Conservation (phyloP, 108 stramenopile genomes). For the Discostella pseudostelligera region DNA sequence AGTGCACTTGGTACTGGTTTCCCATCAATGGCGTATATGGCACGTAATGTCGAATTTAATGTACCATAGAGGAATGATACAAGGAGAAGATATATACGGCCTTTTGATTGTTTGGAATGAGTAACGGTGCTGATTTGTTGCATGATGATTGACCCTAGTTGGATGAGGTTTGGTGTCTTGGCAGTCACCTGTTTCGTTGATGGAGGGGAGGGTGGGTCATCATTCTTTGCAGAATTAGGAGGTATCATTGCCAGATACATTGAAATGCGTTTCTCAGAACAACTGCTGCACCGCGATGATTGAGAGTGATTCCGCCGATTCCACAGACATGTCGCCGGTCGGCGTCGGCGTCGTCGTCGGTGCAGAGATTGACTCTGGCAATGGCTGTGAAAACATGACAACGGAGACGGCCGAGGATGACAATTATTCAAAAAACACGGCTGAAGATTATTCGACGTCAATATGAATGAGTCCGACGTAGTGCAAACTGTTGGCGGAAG, state of each 20-base stretch:
- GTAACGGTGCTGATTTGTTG: conserved; percentile 9
- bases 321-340: not conserved
- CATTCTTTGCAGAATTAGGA: not conserved
- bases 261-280: not conserved
- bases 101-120: conserved; percentile 26
- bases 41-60: conserved; percentile 54
- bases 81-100: conserved; percentile 44
- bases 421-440: too few species aligned
- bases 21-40: conserved; percentile 51
- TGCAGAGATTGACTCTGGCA: too few species aligned
- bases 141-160: not conserved
- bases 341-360: conserved; percentile 1
- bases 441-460: too few species aligned
- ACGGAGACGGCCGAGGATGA: too few species aligned
- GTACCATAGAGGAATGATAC: conserved; percentile 67
- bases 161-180: not conserved
- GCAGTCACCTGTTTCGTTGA: not conserved
- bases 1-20: conserved; percentile 47
- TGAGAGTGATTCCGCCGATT: conserved; percentile 1
- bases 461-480: too few species aligned
- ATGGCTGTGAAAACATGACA: too few species aligned
- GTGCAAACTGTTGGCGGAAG: too few species aligned
- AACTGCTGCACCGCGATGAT: too few species aligned
- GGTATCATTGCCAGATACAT: not conserved
- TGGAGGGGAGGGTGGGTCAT: not conserved